Percentiles rank a stretch among this genome's conserved stretches.
phyloP scores from a whole-genome alignment of 805 yeast genomes.

The Ascoidea asiatica region DNA sequence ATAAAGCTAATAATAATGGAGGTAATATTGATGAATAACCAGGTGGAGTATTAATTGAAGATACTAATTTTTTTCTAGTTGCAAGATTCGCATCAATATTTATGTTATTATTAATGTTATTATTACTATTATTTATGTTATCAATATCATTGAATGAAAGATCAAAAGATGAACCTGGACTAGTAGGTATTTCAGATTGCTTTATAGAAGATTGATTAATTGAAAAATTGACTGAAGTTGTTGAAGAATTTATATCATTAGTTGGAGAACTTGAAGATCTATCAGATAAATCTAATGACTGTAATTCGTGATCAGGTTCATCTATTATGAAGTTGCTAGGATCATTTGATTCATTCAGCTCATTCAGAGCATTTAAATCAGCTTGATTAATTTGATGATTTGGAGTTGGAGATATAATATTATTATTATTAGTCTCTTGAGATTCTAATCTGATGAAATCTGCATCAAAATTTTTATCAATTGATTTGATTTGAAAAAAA shows the following conservation, averaged over 20 bases:
- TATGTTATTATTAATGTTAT: neutral
- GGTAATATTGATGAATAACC: conserved; percentile 17
- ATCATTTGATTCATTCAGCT: neutral
- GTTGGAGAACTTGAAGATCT: neutral
- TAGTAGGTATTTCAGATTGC: neutral
- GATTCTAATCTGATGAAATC: neutral
- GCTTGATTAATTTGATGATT: neutral
- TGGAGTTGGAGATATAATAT: neutral
- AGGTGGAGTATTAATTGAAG: conserved; percentile 1
- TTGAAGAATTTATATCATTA: neutral
- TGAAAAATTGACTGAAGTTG: neutral
- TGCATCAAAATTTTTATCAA: neutral
- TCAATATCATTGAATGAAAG: too few relatives aligned
- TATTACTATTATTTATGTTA: neutral
- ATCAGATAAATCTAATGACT: neutral
- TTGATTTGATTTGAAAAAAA: conserved; percentile 3
- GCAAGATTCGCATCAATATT: neutral
- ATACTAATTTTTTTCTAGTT: too few relatives aligned
- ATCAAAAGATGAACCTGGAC: conserved; percentile 1
- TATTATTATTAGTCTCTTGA: neutral
- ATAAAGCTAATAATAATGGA: conserved; percentile 24
- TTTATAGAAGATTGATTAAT: neutral
- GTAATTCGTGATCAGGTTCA: neutral
- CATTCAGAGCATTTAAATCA: neutral
- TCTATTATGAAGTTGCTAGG: neutral